phyloP scores from a whole-genome alignment of 805 yeast genomes.

The Nakazawaea siamensis region DNA sequence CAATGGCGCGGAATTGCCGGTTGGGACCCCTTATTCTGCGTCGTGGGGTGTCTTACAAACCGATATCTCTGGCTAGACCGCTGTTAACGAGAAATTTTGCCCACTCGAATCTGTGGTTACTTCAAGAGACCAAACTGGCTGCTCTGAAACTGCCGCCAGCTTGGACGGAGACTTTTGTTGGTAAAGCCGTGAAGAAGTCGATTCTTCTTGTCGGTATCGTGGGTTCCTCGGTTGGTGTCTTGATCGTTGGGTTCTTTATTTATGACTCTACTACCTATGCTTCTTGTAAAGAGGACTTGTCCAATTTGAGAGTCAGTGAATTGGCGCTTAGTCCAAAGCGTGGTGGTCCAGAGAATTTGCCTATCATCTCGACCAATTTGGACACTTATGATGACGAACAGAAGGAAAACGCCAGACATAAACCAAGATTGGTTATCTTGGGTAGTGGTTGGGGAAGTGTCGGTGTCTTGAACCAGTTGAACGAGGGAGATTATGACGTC shows the following conservation, averaged over 20 bases:
- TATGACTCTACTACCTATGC: constrained; percentile 64
- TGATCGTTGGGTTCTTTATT: constrained; percentile 44
- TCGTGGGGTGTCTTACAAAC: too few species aligned
- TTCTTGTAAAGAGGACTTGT: constrained; percentile 24
- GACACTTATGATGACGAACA: constrained; percentile 48
- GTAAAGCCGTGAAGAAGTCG: constrained; percentile 4
- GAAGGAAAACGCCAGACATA: constrained; percentile 35
- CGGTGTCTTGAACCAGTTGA: constrained; percentile 42
- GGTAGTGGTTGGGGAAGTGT: constrained; percentile 74
- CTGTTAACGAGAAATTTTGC: too few species aligned
- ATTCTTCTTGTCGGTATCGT: constrained; percentile 26
- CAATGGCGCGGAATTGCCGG: too few species aligned
- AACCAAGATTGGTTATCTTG: constrained; percentile 50
- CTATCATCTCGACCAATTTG: constrained; percentile 45
- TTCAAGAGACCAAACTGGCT: too few species aligned
- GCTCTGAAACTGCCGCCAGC: too few species aligned
- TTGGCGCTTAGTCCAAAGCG: constrained; percentile 44
- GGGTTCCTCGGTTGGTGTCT: constrained; percentile 30
- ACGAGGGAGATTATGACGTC: constrained; percentile 50
- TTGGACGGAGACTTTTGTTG: constrained; percentile 2
- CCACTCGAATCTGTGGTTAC: too few species aligned
- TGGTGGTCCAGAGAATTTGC: constrained; percentile 70
- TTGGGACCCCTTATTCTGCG: too few species aligned
- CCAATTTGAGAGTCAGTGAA: constrained; percentile 37
- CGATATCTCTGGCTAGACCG: too few species aligned